Evolutionary conservation across 345 rosid species (phyloP).

Genomic region (Gossypium rotundifolium): DNA sequence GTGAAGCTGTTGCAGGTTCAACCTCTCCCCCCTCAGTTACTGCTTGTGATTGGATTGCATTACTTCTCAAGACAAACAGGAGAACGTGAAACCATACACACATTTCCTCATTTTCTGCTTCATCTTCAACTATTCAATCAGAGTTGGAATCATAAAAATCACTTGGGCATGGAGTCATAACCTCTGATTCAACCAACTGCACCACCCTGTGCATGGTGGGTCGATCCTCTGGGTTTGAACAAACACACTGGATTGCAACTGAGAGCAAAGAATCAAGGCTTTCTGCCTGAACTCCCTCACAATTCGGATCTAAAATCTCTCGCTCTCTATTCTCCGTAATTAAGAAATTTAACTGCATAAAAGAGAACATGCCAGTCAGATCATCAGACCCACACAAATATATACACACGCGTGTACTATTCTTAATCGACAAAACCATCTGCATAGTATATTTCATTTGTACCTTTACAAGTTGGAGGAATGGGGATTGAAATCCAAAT

Average conservation of each 20-base stretch:
- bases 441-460: not conserved
- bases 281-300: slow-evolving; percentile 73
- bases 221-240: slow-evolving; percentile 73
- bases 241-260: slow-evolving; percentile 77
- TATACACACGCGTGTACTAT: not conserved
- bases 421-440: not conserved
- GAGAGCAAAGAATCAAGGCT: slow-evolving; percentile 78
- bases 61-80: slow-evolving; percentile 6
- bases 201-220: slow-evolving; percentile 97
- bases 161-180: slow-evolving; percentile 99
- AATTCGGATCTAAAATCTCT: slow-evolving; percentile 62
- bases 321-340: slow-evolving; percentile 58
- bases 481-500: not conserved
- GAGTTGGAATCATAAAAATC: slow-evolving; percentile 91
- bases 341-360: slow-evolving; percentile 76
- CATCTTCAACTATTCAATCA: slow-evolving; percentile 35
- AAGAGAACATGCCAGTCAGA: not conserved
- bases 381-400: not conserved
- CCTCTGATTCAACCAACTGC: slow-evolving; percentile 87
- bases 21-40: slow-evolving; percentile 5
- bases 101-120: slow-evolving; percentile 5
- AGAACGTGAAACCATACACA: slow-evolving; percentile 11
- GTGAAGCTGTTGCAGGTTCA: slow-evolving; percentile 25
- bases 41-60: slow-evolving; percentile 1
- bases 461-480: not conserved